Evolutionary conservation across 805 yeast genomes (phyloP), one percentile per base, ranked within the genome.

Genomic region (Ogataea wickerhamii): DNA sequence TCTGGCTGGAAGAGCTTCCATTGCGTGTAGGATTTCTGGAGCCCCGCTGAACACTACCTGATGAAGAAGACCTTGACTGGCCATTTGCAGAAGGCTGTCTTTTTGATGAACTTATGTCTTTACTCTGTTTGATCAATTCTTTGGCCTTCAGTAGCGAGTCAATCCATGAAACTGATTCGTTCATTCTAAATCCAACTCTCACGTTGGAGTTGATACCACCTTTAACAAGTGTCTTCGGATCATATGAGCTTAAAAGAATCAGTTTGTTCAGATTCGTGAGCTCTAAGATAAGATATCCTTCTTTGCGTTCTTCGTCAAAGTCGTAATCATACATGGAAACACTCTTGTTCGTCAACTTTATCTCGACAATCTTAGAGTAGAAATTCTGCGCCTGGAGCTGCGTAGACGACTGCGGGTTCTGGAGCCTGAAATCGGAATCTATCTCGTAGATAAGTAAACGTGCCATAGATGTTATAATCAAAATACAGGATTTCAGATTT

Each of bases 241-340:
- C 80, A 62, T 51, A 67, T 3, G 68, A 64, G 32, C 64, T 57
- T 29, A 82, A 64, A 40, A 82, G 78, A 5, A 81, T 71, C 62
- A 83, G 66, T 41, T 73, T 74, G 30, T 77, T 78, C 38, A 70
- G 66, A 42, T 71, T 72, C 47, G 75, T 68, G 48, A 80, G 64
- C 51, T 83, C 89, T 20, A 83, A 53, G 10, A 82, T 80, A 32
- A 82, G 62, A 49, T 75, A 82, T 0, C 91, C 93, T 38, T 67
- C 71, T 18, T 67, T 67, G 5, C 67, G 67, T 14, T 60, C 64
- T 40, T 78, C 84, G 45, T 78, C 80, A 58, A 84, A 83, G 55
- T 83, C 91, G 58, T 80, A 82, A 58, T 83, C 91, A 55, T 83
- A 84, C 80, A 84, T 78, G 52, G 85, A 84, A 38, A 83, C 76